These are phyloP conservation scores for Claviceps sp. DNA, from an alignment of 2,329 filamentous ascomycete genomes.

Conservation along the genomic window DNA sequence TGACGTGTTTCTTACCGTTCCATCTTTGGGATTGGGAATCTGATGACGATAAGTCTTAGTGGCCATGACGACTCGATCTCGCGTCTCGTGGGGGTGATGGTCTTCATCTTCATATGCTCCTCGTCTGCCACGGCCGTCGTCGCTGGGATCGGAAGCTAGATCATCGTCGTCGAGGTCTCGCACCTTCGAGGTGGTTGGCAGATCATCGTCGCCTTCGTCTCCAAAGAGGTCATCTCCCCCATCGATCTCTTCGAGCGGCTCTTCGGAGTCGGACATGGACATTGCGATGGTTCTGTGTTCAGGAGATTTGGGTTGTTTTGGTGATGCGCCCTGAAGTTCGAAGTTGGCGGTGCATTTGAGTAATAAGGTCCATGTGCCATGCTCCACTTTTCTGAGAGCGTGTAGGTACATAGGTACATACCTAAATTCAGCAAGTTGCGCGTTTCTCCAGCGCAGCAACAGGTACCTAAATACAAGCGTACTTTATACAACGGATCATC, in stretches of 20 bases:
- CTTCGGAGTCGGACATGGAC: constrained; percentile 49
- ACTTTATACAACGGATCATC: no score
- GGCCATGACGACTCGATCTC: constrained; percentile 46
- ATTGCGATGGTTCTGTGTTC: constrained; percentile 19
- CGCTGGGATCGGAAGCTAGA: constrained; percentile 37
- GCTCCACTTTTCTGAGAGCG: background rate
- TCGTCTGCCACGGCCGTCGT: constrained; percentile 21
- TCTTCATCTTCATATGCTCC: constrained; percentile 31
- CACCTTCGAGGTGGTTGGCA: constrained; percentile 41
- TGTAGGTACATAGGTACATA: no score
- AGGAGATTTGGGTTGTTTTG: background rate
- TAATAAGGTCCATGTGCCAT: background rate
- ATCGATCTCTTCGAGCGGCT: constrained; percentile 37
- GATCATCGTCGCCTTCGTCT: constrained; percentile 45
- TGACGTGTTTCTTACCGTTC: constrained; percentile 38
- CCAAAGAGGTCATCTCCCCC: constrained; percentile 51
- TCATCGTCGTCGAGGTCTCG: constrained; percentile 51
- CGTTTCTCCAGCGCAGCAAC: no score
- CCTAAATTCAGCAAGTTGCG: no score
- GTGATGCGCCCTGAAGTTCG: background rate
- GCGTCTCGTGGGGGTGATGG: constrained; percentile 31
- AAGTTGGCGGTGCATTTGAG: background rate
- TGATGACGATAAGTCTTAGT: constrained; percentile 55
- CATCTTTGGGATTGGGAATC: constrained; percentile 57
- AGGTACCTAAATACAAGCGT: no score